Evolutionary conservation across 2,329 filamentous ascomycete species (phyloP).

Genomic region (Colletotrichum sansevieriae): DNA sequence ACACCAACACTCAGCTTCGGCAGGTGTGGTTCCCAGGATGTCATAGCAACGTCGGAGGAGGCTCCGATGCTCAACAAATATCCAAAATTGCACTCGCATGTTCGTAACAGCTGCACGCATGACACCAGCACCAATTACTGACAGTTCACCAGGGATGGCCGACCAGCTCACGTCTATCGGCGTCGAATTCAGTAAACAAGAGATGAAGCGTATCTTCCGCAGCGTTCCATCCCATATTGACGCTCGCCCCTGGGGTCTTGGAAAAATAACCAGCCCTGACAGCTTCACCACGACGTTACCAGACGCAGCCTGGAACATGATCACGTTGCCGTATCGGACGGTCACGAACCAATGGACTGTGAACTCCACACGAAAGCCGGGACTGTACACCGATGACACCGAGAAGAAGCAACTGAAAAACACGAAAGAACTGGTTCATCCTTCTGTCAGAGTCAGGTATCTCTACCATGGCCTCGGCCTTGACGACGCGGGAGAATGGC

Average conservation of each 20-base stretch:
- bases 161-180: conserved; percentile 45
- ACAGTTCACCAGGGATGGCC: conserved; percentile 41
- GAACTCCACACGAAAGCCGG: conserved; percentile 43
- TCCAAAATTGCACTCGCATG: conserved; percentile 45
- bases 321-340: conserved; percentile 19
- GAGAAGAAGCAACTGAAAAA: neutral
- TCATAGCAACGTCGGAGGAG: conserved; percentile 72
- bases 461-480: conserved; percentile 48
- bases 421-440: conserved; percentile 49
- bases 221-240: conserved; percentile 24
- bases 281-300: conserved; percentile 24
- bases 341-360: conserved; percentile 21
- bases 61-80: conserved; percentile 55
- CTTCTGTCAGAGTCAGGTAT: conserved; percentile 50
- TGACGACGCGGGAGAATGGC: conserved; percentile 47
- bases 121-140: neutral
- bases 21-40: conserved; percentile 68
- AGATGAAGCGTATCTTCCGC: conserved; percentile 44
- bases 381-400: conserved; percentile 44
- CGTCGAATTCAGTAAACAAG: conserved; percentile 44
- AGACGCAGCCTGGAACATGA: conserved; percentile 14
- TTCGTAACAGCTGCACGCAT: neutral
- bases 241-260: conserved; percentile 42
- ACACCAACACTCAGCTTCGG: conserved; percentile 40
- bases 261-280: conserved; percentile 42